phyloP scores from a whole-genome alignment of 108 stramenopile genomes.

The Phaeodactylum tricornutum region DNA sequence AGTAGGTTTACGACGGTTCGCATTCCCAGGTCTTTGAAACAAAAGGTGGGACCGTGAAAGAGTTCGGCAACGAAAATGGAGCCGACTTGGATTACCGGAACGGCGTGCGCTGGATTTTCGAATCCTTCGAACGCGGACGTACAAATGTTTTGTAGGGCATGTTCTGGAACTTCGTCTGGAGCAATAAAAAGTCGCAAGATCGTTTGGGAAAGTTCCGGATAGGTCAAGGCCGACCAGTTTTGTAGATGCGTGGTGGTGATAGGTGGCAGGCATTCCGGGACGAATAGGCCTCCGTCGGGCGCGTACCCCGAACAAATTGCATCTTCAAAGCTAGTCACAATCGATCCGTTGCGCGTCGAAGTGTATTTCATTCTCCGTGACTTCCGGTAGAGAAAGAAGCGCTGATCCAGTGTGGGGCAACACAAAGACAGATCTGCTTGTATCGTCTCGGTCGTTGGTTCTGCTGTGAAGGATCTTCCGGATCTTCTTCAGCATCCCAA shows the following conservation, averaged over 20 bases:
- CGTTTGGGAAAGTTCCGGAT: conserved; percentile 40
- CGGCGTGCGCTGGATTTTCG: conserved; percentile 13
- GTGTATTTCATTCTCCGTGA: too few species aligned
- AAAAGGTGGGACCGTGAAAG: conserved; percentile 87
- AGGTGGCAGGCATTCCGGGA: conserved; percentile 54
- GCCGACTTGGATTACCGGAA: conserved; percentile 16
- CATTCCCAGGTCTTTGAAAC: conserved; percentile 91
- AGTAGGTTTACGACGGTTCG: conserved; percentile 47
- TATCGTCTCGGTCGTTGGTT: too few species aligned
- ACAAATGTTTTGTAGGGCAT: conserved; percentile 31
- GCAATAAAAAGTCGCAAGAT: conserved; percentile 57
- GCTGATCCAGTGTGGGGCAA: too few species aligned
- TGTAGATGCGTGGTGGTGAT: conserved; percentile 21
- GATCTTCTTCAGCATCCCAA: too few species aligned
- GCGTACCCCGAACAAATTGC: conserved; percentile 77
- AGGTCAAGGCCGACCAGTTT: conserved; percentile 43
- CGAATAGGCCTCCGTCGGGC: conserved; percentile 80
- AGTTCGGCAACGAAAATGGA: conserved; percentile 69
- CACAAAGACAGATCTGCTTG: too few species aligned
- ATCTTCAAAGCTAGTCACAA: conserved; percentile 77
- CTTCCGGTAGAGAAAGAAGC: too few species aligned
- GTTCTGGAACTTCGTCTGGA: conserved; percentile 28
- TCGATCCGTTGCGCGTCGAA: too few species aligned
- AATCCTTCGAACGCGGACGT: conserved; percentile 28
- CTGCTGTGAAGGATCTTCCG: too few species aligned